These are phyloP conservation scores for Urostyla sp. DNA, from an alignment of 73 alveolate species.

Conservation along the genomic window DNA sequence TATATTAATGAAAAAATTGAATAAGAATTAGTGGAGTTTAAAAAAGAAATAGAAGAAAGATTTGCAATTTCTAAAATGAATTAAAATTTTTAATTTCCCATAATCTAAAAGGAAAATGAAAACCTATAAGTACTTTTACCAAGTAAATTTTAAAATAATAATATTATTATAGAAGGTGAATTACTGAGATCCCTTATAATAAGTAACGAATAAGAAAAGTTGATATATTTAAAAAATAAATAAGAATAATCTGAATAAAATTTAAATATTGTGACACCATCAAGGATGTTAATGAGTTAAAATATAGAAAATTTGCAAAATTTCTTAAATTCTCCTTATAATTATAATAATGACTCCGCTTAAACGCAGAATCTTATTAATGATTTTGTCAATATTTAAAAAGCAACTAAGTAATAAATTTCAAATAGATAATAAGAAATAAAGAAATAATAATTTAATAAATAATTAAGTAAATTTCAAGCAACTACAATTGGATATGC, in stretches of 20 bases:
- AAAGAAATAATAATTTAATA: background rate
- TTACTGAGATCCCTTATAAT: background rate
- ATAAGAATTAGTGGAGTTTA: conserved; percentile 35
- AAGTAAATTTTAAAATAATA: conserved; percentile 3
- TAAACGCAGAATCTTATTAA: too few species aligned
- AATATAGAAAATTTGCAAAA: too few species aligned
- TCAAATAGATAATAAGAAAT: background rate
- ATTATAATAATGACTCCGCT: too few species aligned
- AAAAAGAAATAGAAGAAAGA: conserved; percentile 41
- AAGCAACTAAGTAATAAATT: background rate
- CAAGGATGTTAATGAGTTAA: too few species aligned
- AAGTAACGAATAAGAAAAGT: background rate
- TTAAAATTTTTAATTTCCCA: conserved; percentile 4
- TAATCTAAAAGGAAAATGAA: background rate
- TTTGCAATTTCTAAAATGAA: conserved; percentile 11
- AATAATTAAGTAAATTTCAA: background rate
- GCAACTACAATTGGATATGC: background rate
- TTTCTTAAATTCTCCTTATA: too few species aligned
- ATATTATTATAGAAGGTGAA: background rate
- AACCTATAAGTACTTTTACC: background rate
- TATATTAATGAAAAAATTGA: conserved; percentile 60
- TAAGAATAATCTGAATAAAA: background rate
- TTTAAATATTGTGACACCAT: background rate
- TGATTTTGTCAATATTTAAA: background rate
- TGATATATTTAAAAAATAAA: background rate